Base-by-base conservation (phyloP, 2,329 filamentous ascomycete genomes). In the Curvularia sp. region DNA sequence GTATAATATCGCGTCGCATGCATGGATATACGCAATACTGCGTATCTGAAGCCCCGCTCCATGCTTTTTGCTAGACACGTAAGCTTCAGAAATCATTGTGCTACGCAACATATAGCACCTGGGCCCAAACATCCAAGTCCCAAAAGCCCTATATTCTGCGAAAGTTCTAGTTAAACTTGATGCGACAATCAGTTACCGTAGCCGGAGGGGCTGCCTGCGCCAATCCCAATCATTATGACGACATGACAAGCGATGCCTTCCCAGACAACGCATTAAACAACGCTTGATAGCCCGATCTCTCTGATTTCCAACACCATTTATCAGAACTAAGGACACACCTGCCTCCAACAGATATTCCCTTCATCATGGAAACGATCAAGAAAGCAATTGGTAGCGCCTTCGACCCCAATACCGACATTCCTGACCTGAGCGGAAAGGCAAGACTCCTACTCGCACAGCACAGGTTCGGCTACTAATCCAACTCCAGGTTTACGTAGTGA, bases 401-500 rank as follows among this genome's bases (percentile, higher is more conserved):
- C 55, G 72, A 79, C 43, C 76, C 77, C 0, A 73, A 78, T 51
- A 75, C 65, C 12, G 77, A 79, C 53, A 74, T 80, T n/a, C 77
- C 78, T 3, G 75, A 79, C 55, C 72, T 80, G 2, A 72, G 63
- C 49, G 74, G 75, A 53, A 78, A 78, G 66, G 74, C 76, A 61
- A 41, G 54, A 9, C 15, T 21, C 39, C 25, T 23, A 4, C 18
- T 2, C 10, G n/a, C 4, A n/a, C 21, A 6, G 12, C 12, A 6
- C 12, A 21, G 12, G 7, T n/a, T 8, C 8, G 10, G 19, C 2
- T 53, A 8, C 25, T 36, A 32, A 28, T 2, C 19, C 1, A 23
- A 6, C 1, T 15, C 1, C 23, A 81, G 75, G 72, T 80, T 18
- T 83, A 79, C 51, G 72, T 82, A 18, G 78, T 83, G 13, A 83